Base-by-base conservation (phyloP, 805 yeast genomes). In the Nakazawaea anatomiae region DNA sequence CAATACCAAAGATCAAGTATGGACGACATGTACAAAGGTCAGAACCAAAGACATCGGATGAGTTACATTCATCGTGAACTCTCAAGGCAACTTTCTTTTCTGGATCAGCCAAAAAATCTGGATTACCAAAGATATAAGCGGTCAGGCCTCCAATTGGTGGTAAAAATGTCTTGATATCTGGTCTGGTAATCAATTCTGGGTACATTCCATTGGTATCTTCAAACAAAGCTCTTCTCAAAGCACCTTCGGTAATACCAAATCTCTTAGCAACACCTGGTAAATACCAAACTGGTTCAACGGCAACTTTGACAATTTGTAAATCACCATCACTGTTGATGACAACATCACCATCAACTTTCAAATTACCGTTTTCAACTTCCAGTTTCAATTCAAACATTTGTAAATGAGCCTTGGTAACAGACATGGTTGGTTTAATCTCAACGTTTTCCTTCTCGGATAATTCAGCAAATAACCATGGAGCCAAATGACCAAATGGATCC, bases 11-110 rank as follows among this genome's bases (percentile, higher is more conserved):
- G 49, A 81, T 74, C 64, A 82, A 69, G 58, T 82, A 82, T 53
- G 87, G 86, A 61, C 87, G 76, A 60, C 88, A 82, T 4, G 87
- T 82, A 63, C 88, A 82, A 42, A 82, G 81, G 59, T 82, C 87
- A 9, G 83, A 76, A 32, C 85, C 81, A 62, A 82, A 82, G 38
- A 82, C 88, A 60, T 82, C 87, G 12, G 85, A 79, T 30, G 87
- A 87, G 47, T 83, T 82, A 64, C 88, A 82, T 60, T 82, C 86
- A 63, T 82, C 88, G 58, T 82, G 87, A 39, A 82, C 71, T 64
- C 88, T 75, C 52, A 82, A 64, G 4, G 87, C 83, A 49, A 82
- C 67, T 54, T 71, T 72, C 59, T 70, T 73, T 39, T 66, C 64
- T 36, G 80, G 77, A 56, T 80, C 78, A 12, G 84, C 71, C 39